Conservation (phyloP, 768 basidiomycete genomes). For the Boletus insuetus region DNA sequence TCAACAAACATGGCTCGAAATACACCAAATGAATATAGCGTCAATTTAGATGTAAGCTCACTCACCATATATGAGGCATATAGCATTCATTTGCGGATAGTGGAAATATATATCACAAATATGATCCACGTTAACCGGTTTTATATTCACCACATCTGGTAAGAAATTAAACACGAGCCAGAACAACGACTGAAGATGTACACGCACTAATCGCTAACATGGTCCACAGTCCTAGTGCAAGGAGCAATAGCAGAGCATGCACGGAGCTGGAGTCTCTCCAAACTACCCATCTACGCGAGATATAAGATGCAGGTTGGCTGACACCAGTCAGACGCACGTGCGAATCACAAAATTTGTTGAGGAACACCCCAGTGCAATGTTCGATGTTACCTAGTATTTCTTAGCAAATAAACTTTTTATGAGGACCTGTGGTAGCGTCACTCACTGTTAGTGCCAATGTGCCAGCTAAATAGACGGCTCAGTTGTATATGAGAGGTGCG, state of each 20-base stretch:
- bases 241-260: conserved; percentile 5
- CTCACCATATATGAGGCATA: conserved; percentile 16
- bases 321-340: conserved; percentile 9
- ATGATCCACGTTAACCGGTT: neutral
- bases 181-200: neutral
- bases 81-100: neutral
- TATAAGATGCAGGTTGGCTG: neutral
- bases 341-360: conserved; percentile 23
- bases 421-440: too few relatives aligned
- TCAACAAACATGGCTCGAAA: conserved; percentile 15
- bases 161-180: neutral
- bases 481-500: too few relatives aligned
- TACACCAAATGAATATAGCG: neutral
- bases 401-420: too few relatives aligned
- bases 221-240: conserved; percentile 20
- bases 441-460: too few relatives aligned
- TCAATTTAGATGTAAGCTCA: neutral
- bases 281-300: conserved; percentile 18
- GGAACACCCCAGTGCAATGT: conserved; percentile 13
- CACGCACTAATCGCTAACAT: conserved; percentile 8
- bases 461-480: too few relatives aligned
- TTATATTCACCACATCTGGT: neutral
- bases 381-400: too few relatives aligned
- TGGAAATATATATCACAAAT: neutral
- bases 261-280: conserved; percentile 20